These are phyloP conservation scores for Gossypium laxum DNA, from an alignment of 441 rosid species.

Conservation along the genomic window DNA sequence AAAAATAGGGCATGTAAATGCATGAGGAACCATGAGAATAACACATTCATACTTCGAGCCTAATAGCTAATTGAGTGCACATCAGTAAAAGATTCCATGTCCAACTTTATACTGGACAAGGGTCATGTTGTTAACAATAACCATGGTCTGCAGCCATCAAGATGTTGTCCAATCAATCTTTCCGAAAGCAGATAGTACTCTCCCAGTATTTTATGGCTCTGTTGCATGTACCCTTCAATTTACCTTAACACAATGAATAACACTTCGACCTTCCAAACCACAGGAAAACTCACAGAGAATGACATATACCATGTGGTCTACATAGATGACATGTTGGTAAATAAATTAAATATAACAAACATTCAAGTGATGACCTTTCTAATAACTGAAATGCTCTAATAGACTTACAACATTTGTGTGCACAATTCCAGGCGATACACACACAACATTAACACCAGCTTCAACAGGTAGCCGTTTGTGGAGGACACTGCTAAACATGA, in stretches of 20 bases:
- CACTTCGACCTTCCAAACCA: background rate
- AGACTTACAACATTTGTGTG: conserved; percentile 85
- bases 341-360: background rate
- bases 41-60: background rate
- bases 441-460: conserved; percentile 70
- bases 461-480: conserved; percentile 78
- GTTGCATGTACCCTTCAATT: background rate
- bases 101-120: background rate
- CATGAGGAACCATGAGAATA: background rate
- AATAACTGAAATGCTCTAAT: conserved; percentile 17
- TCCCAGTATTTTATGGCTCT: background rate
- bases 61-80: background rate
- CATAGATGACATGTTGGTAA: background rate
- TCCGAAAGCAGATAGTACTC: background rate
- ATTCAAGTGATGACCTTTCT: background rate
- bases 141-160: background rate
- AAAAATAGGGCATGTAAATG: background rate
- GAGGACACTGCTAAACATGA: conserved; percentile 84
- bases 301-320: background rate
- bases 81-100: background rate
- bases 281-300: background rate
- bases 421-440: conserved; percentile 84
- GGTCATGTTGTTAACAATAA: background rate
- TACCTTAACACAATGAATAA: background rate
- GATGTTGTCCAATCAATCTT: background rate